These are phyloP conservation scores for Candida nonsorbophila DNA, from an alignment of 805 yeast genomes.

Conservation along the genomic window DNA sequence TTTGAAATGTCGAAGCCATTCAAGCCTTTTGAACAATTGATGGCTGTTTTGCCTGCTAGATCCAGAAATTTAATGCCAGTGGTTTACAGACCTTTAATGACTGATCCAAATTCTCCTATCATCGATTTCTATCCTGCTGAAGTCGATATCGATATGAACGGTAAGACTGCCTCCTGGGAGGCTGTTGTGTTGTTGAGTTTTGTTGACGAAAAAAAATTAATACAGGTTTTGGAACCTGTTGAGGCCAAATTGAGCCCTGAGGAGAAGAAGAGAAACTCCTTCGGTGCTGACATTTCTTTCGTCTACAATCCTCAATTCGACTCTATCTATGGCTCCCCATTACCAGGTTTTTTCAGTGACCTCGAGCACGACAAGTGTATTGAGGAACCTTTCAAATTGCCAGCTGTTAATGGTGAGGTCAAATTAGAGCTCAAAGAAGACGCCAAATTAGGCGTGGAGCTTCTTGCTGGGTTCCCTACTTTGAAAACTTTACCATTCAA, in stretches of 20 bases:
- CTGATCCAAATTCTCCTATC: constrained; percentile 80
- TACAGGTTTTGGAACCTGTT: constrained; percentile 65
- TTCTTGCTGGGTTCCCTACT: constrained; percentile 88
- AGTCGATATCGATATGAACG: constrained; percentile 86
- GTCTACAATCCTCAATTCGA: constrained; percentile 72
- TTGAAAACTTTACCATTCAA: constrained; percentile 64
- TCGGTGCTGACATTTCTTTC: constrained; percentile 67
- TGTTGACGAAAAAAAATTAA: constrained; percentile 76
- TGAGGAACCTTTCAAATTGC: constrained; percentile 52
- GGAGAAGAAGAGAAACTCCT: constrained; percentile 68
- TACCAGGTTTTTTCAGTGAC: constrained; percentile 72
- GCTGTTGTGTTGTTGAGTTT: constrained; percentile 91
- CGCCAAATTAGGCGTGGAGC: constrained; percentile 62
- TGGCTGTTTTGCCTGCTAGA: constrained; percentile 96
- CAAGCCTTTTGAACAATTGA: constrained; percentile 89
- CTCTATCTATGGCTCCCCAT: constrained; percentile 64
- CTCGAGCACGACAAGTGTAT: constrained; percentile 74
- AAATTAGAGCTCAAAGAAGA: constrained; percentile 59
- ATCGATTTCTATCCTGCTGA: constrained; percentile 86
- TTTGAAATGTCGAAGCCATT: constrained; percentile 77
- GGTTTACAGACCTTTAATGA: constrained; percentile 76
- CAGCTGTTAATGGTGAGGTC: constrained; percentile 39
- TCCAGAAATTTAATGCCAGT: constrained; percentile 75
- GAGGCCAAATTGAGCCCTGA: constrained; percentile 60
- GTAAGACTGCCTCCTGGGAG: constrained; percentile 96